These are phyloP conservation scores for Rehmannia glutinosa DNA, from an alignment of 257 asterid species.

Conservation along the genomic window DNA sequence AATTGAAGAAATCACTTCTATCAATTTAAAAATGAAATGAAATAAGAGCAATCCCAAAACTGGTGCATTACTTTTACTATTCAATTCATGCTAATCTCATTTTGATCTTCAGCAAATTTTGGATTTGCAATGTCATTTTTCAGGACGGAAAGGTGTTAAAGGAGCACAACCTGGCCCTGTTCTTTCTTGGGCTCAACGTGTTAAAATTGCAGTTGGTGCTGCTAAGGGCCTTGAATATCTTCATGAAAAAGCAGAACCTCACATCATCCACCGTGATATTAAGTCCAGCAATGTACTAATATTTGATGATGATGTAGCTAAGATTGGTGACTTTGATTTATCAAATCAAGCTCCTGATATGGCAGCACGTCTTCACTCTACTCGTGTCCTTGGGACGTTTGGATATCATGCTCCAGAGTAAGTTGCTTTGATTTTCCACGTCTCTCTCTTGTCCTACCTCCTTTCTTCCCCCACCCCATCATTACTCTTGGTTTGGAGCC, in stretches of 20 bases:
- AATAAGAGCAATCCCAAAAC: neutral
- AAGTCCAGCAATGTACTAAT: slow-evolving; percentile 82
- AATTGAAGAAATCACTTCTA: neutral
- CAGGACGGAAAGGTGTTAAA: slow-evolving; percentile 89
- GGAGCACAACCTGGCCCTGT: slow-evolving; percentile 96
- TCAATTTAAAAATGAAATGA: neutral
- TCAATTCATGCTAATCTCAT: neutral
- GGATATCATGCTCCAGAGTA: slow-evolving; percentile 97
- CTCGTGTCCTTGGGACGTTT: slow-evolving; percentile 93
- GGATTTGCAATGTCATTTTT: neutral
- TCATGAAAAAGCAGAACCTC: slow-evolving; percentile 81
- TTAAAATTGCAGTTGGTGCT: slow-evolving; percentile 86
- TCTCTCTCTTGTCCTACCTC: neutral
- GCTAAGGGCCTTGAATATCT: slow-evolving; percentile 86
- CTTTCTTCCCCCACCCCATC: no score
- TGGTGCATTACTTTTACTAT: neutral
- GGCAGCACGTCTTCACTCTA: slow-evolving; percentile 95
- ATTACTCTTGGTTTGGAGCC: neutral
- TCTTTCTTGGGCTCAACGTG: slow-evolving; percentile 85
- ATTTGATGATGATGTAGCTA: slow-evolving; percentile 78
- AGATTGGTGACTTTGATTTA: slow-evolving; percentile 82
- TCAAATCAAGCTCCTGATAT: slow-evolving; percentile 92
- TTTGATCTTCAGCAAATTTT: neutral
- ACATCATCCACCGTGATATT: slow-evolving; percentile 82
- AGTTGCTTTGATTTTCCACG: slow-evolving; percentile 16